Base-by-base conservation (phyloP, 768 basidiomycete species). In the Suillus paluster region DNA sequence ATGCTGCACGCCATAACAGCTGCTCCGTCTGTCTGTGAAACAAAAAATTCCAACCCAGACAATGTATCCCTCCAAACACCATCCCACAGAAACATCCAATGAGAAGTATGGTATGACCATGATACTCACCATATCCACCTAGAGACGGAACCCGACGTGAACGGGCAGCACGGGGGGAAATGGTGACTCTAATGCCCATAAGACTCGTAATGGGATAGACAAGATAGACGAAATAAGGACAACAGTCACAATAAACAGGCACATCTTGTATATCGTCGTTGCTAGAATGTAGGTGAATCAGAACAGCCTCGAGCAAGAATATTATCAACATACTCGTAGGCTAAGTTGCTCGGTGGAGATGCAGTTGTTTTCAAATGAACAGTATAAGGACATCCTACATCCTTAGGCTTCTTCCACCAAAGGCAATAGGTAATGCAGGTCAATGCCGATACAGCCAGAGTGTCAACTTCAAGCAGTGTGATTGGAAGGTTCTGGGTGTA, bases 361-460 rank as follows among this genome's bases (percentile, higher is more conserved):
- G 17, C 17, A 14, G n/a, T 19, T 45, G 23, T 23, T 7, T 57
- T 44, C 41, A 10, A 33, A 33, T 63, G 9, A 34, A 61, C 45
- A 39, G 23, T 14, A 41, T 27, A 21, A 21, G 68, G 68, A 46
- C 58, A 56, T 17, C 33, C 25, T 15, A 73, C 63, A 60, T 70
- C 63, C 30, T 72, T 63, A 1, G 78, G 78, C 59, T 79, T 79
- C 45, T 70, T 50, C 77, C 72, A 74, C 77, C 78, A 79, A 25
- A 75, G 60, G 9, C 60, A 50, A 53, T 74, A 78, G 5, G 69
- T 68, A 36, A 71, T 30, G 17, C 66, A 57, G 34, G 75, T 74
- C 23, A 77, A 60, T 5, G 63, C 58, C 1, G 70, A 71, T 59
- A 73, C 71, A 10, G 75, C 75, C 17, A 78, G 54, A 0, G 77